These are phyloP conservation scores for Fusarium sp. DNA, from an alignment of 2,329 filamentous ascomycete genomes.

Conservation along the genomic window DNA sequence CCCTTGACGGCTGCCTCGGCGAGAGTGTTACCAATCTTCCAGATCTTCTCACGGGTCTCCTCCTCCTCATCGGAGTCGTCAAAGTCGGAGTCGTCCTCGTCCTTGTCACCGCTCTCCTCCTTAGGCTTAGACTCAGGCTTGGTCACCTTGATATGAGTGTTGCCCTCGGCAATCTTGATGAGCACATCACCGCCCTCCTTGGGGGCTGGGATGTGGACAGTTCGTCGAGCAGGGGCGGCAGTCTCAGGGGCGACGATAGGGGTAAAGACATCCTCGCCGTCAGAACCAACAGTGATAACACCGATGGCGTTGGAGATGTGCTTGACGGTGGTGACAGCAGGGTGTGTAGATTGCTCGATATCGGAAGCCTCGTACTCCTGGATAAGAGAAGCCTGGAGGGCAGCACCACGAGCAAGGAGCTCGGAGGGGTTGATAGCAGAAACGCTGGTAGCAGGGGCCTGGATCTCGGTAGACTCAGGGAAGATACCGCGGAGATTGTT, in stretches of 20 bases:
- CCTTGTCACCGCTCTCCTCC: conserved; percentile 70
- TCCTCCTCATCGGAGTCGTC: conserved; percentile 77
- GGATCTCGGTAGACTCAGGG: conserved; percentile 79
- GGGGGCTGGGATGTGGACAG: conserved; percentile 80
- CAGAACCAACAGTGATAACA: conserved; percentile 73
- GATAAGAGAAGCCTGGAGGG: conserved; percentile 93
- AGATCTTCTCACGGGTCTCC: conserved; percentile 88
- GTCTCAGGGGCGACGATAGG: conserved; percentile 88
- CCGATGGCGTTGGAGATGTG: conserved; percentile 91
- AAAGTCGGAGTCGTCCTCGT: conserved; percentile 72
- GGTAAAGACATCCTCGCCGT: conserved; percentile 77
- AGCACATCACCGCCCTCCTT: conserved; percentile 88
- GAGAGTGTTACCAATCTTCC: conserved; percentile 85
- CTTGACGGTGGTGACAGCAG: conserved; percentile 92
- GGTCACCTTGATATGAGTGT: conserved; percentile 91
- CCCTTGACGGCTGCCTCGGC: conserved; percentile 87
- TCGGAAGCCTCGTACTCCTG: conserved; percentile 94
- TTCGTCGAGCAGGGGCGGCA: conserved; percentile 87
- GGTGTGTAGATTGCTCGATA: conserved; percentile 95
- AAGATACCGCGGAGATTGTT: conserved; percentile 83
- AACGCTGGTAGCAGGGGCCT: conserved; percentile 83
- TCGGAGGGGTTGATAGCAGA: conserved; percentile 93
- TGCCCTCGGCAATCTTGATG: conserved; percentile 88
- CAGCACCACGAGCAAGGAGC: conserved; percentile 87
- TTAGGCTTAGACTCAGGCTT: conserved; percentile 84